phyloP scores from a whole-genome alignment of 1,284 basidiomycete species.

The Prillingera fragicola region DNA sequence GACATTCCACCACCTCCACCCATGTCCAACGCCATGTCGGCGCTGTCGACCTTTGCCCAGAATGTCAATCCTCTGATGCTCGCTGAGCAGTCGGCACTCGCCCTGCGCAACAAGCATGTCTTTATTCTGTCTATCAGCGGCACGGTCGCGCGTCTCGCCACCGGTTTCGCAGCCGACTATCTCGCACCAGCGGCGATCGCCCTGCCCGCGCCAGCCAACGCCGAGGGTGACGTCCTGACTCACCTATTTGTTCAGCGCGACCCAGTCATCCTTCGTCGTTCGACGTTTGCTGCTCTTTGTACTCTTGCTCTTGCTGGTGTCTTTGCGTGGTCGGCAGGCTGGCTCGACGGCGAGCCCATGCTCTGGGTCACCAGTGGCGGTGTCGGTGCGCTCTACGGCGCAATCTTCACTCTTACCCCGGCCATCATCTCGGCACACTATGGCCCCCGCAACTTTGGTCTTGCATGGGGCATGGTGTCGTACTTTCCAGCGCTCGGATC shows the following conservation, averaged over 20 bases:
- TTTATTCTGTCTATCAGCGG: slow-evolving; percentile 43
- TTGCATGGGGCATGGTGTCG: slow-evolving; percentile 48
- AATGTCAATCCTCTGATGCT: no score
- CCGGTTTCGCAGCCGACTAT: slow-evolving; percentile 42
- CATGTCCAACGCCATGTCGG: slow-evolving; percentile 1
- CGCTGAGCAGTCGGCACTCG: slow-evolving; percentile 20
- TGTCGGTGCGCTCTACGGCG: slow-evolving; percentile 44
- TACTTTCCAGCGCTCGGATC: slow-evolving; percentile 45
- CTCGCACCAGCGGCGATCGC: slow-evolving; percentile 36
- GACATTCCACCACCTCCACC: slow-evolving; percentile 8
- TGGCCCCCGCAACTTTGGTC: slow-evolving; percentile 46
- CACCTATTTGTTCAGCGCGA: slow-evolving; percentile 32
- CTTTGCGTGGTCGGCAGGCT: slow-evolving; percentile 36
- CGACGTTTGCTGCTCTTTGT: slow-evolving; percentile 35
- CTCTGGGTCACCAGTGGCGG: slow-evolving; percentile 44
- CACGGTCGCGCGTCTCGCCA: slow-evolving; percentile 41
- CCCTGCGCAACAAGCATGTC: slow-evolving; percentile 46
- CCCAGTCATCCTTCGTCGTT: slow-evolving; percentile 31
- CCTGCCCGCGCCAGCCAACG: slow-evolving; percentile 22
- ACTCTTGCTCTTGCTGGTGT: slow-evolving; percentile 28
- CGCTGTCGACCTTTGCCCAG: neutral
- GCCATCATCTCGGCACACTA: slow-evolving; percentile 45
- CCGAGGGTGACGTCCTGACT: slow-evolving; percentile 17
- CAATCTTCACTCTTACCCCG: slow-evolving; percentile 45
- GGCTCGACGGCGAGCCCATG: slow-evolving; percentile 30